phyloP scores from a whole-genome alignment of 371 early-diverging fungal genomes.

The Entomophthora muscae region DNA sequence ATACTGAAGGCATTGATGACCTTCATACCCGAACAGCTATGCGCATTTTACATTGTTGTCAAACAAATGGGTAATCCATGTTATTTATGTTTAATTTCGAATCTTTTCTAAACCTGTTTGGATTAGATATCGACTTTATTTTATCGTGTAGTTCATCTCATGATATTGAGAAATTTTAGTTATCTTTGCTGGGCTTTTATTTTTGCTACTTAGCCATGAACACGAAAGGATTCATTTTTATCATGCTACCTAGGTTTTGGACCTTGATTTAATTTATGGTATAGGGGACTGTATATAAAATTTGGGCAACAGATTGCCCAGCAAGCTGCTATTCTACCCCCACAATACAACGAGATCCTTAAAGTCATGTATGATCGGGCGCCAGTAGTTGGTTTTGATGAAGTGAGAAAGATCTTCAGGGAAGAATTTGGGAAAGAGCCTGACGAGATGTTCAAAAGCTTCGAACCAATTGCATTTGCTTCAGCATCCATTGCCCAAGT shows the following conservation, averaged over 20 bases:
- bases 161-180: too few species aligned
- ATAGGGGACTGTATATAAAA: constrained; percentile 69
- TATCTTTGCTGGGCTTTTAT: too few species aligned
- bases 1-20: constrained; percentile 24
- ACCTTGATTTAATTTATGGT: neutral
- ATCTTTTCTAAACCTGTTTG: neutral
- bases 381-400: constrained; percentile 44
- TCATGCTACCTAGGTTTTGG: too few species aligned
- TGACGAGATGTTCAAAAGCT: constrained; percentile 44
- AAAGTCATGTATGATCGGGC: constrained; percentile 67
- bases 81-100: neutral
- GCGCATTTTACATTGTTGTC: constrained; percentile 59
- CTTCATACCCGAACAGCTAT: constrained; percentile 50
- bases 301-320: constrained; percentile 77
- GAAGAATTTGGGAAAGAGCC: constrained; percentile 43
- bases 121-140: too few species aligned
- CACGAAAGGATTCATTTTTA: too few species aligned
- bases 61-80: constrained; percentile 42
- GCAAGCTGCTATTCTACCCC: constrained; percentile 55
- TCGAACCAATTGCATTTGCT: constrained; percentile 51
- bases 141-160: too few species aligned
- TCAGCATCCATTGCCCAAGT: constrained; percentile 91
- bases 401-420: constrained; percentile 46
- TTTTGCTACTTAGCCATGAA: too few species aligned
- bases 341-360: constrained; percentile 48